Evolutionary conservation across 306 rosid species (phyloP), one percentile per base, ranked within the genome.

Genomic region (Mucuna pruriens): DNA sequence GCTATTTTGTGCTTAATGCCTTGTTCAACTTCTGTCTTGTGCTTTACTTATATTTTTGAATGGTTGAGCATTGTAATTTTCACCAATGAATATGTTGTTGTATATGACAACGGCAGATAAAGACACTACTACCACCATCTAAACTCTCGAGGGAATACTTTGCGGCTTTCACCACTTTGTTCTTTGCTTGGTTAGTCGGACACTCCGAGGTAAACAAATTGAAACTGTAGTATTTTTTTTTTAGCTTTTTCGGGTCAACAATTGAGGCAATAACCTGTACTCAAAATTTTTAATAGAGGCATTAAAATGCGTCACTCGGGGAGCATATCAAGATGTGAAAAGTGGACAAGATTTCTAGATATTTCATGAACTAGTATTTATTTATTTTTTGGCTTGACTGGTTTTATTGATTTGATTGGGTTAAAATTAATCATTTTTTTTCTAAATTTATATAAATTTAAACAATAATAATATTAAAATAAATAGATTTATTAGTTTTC

Each of bases 161-260:
- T 83, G 98, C 98, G 7, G 45, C 48, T 83, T 90, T 92, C 85
- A 90, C 97, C 76, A 87, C 94, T 76, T 42, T 89, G 74, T 93
- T 92, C 84, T 96, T 93, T 82, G 90, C 92, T 74, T 96, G 99
- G 99, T 78, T 96, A 49, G 88, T 96, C 2, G 99, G 99, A 13
- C 91, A 91, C 54, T 96, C 91, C 42, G 91, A 93, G 98, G 99
- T 92, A 84, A 80, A 54, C 63, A 61, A 61, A 25, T 44, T 25
- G 2, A 77, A 26, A 58, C 57, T 26, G 0, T 38, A 6, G 4
- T 15, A 0, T 65, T 65, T 65, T 65, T 46, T 12, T 16, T 46
- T 46, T 16, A 10, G 7, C 7, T 40, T 40, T 9, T 8, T 0
- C 1, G 11, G 46, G 46, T 6, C 20, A 33, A 63, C 13, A 16